Evolutionary conservation across 2,329 filamentous ascomycete species (phyloP).

Genomic region (Acarospora socialis): DNA sequence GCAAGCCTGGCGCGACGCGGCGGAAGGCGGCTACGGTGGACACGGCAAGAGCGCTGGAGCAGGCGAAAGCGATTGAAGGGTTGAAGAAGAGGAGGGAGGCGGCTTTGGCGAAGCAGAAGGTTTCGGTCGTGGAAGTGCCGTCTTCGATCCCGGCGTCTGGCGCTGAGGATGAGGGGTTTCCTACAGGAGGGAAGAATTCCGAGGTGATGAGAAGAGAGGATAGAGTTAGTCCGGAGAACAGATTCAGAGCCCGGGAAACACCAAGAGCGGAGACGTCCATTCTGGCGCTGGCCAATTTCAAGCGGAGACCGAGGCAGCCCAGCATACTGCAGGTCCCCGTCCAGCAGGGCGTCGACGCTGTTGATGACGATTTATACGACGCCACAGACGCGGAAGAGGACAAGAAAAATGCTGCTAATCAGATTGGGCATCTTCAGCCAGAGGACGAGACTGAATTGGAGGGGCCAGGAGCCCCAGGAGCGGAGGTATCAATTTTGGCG

Average conservation of each 20-base stretch:
- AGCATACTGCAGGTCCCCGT: constrained; percentile 32
- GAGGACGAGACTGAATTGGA: constrained; percentile 23
- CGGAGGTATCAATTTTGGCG: constrained; percentile 29
- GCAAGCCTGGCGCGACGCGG: constrained; percentile 3
- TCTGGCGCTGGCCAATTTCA: constrained; percentile 30
- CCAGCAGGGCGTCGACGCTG: too few species aligned
- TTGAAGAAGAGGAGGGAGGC: constrained; percentile 3
- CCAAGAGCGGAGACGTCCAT: constrained; percentile 29
- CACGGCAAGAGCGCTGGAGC: constrained; percentile 5
- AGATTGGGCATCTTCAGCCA: too few species aligned
- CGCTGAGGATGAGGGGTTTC: too few species aligned
- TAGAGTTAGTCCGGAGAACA: too few species aligned
- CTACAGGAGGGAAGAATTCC: too few species aligned
- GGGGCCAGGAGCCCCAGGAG: constrained; percentile 26
- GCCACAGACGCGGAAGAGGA: not conserved
- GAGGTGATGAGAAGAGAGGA: too few species aligned
- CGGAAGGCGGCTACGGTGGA: constrained; percentile 4
- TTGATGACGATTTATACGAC: too few species aligned
- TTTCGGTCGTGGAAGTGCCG: constrained; percentile 31
- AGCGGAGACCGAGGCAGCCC: constrained; percentile 28
- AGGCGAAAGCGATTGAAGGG: constrained; percentile 2
- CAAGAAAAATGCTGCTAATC: not conserved
- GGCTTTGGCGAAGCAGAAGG: constrained; percentile 22
- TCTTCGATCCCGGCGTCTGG: too few species aligned
- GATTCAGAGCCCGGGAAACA: constrained; percentile 25